These are phyloP conservation scores for Aspergillus steynii DNA, from an alignment of 495 filamentous ascomycete species.

Conservation along the genomic window DNA sequence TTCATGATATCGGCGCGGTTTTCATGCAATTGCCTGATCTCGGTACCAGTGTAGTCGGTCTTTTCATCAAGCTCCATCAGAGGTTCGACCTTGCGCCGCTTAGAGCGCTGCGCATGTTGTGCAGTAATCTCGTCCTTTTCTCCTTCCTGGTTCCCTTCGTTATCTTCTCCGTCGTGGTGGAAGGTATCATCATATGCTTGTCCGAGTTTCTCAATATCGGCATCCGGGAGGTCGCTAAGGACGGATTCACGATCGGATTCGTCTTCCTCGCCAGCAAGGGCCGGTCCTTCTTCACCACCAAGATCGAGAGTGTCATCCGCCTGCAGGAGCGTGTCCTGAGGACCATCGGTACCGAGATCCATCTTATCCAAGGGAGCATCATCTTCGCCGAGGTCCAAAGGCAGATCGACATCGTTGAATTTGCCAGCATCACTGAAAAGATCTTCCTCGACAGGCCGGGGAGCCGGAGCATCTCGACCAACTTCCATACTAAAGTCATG, in stretches of 20 bases:
- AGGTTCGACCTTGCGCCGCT: slow-evolving; percentile 64
- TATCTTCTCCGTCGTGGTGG: slow-evolving; percentile 55
- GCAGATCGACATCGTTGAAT: slow-evolving; percentile 47
- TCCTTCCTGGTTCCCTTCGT: slow-evolving; percentile 50
- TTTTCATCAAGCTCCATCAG: slow-evolving; percentile 63
- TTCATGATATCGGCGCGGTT: slow-evolving; percentile 80
- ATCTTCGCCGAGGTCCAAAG: slow-evolving; percentile 55
- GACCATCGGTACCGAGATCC: slow-evolving; percentile 33
- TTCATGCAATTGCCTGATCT: slow-evolving; percentile 77
- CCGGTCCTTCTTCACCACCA: slow-evolving; percentile 44
- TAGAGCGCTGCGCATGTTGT: slow-evolving; percentile 65
- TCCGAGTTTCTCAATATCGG: slow-evolving; percentile 57
- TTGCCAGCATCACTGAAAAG: slow-evolving; percentile 66
- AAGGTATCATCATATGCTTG: slow-evolving; percentile 42
- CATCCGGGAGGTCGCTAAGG: slow-evolving; percentile 42
- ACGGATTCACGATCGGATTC: slow-evolving; percentile 63
- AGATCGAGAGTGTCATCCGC: slow-evolving; percentile 49
- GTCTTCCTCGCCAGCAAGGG: slow-evolving; percentile 56
- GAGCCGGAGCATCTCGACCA: slow-evolving; percentile 73
- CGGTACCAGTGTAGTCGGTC: slow-evolving; percentile 54
- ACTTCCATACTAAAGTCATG: slow-evolving; percentile 73
- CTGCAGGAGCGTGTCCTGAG: slow-evolving; percentile 32
- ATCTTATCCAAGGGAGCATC: slow-evolving; percentile 47
- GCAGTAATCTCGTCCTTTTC: slow-evolving; percentile 55
- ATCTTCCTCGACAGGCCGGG: slow-evolving; percentile 68